phyloP scores from a whole-genome alignment of 1,284 basidiomycete genomes.

The Cutaneotrichosporon cavernicola region DNA sequence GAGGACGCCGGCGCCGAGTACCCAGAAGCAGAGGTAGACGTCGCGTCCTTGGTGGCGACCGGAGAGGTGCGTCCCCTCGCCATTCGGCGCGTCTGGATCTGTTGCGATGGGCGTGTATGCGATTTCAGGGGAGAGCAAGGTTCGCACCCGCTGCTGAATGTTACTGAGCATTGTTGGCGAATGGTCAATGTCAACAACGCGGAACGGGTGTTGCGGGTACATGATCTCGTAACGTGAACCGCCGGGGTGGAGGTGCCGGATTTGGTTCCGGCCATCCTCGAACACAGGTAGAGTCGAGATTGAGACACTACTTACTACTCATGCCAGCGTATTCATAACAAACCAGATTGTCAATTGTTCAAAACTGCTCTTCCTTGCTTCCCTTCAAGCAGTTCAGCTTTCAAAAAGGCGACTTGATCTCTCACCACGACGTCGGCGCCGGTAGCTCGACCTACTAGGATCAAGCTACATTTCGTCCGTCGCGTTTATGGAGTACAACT shows the following conservation, averaged over 20 bases:
- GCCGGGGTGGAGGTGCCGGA: slow-evolving; percentile 2
- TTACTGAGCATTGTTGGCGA: not conserved
- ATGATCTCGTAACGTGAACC: not conserved
- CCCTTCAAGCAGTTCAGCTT: not conserved
- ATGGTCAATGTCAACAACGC: not conserved
- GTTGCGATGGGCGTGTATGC: slow-evolving; percentile 13
- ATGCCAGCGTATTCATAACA: not conserved
- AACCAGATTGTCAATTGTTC: not conserved
- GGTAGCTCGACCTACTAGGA: too few relatives aligned
- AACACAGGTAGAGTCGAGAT: too few relatives aligned
- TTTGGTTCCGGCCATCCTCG: not conserved
- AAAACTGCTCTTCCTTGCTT: not conserved
- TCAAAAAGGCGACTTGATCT: not conserved
- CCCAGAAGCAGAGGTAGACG: slow-evolving; percentile 49
- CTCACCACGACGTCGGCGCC: too few relatives aligned
- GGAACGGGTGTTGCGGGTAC: not conserved
- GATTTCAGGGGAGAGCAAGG: not conserved
- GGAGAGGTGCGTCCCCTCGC: slow-evolving; percentile 2
- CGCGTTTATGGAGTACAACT: not conserved
- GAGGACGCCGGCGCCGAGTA: slow-evolving; percentile 49
- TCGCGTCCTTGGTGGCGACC: slow-evolving; percentile 6
- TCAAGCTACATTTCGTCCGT: too few relatives aligned
- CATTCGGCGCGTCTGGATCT: not conserved
- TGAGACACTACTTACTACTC: not conserved
- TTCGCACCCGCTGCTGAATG: not conserved